These are phyloP conservation scores for Delphinella strobiligena DNA, from an alignment of 2,329 filamentous ascomycete genomes.

Conservation along the genomic window DNA sequence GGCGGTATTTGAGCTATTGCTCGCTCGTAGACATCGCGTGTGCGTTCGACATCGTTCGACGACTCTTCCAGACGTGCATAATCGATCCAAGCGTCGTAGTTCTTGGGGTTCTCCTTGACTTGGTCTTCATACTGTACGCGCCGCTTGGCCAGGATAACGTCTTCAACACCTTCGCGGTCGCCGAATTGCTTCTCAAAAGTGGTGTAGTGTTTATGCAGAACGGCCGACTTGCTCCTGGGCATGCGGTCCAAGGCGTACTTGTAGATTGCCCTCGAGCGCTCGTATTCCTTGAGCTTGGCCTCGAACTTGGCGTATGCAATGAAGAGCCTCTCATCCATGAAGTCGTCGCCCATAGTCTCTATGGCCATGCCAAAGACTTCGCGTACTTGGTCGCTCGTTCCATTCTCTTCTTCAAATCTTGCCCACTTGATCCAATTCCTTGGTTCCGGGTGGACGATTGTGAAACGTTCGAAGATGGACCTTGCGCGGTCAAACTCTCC, in stretches of 20 bases:
- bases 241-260: slow-evolving; percentile 91
- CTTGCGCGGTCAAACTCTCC: slow-evolving; percentile 84
- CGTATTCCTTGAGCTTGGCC: slow-evolving; percentile 87
- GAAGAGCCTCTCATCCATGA: slow-evolving; percentile 92
- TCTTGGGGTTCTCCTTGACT: slow-evolving; percentile 85
- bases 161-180: slow-evolving; percentile 83
- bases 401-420: slow-evolving; percentile 90
- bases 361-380: slow-evolving; percentile 85
- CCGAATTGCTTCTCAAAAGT: slow-evolving; percentile 98
- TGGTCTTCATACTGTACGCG: slow-evolving; percentile 89
- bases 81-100: slow-evolving; percentile 97
- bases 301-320: slow-evolving; percentile 94
- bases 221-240: slow-evolving; percentile 71
- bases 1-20: slow-evolving; percentile 93
- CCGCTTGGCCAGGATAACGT: slow-evolving; percentile 89
- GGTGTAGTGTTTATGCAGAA: slow-evolving; percentile 86
- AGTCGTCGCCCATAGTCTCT: slow-evolving; percentile 82
- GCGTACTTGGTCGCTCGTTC: slow-evolving; percentile 79
- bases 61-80: slow-evolving; percentile 84
- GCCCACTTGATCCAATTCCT: slow-evolving; percentile 99
- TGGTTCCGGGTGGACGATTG: slow-evolving; percentile 83
- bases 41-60: slow-evolving; percentile 66
- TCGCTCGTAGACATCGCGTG: slow-evolving; percentile 87
- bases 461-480: slow-evolving; percentile 81
- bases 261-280: slow-evolving; percentile 87